Conservation (phyloP, 2,329 filamentous ascomycete genomes). For the Cladosporium velox region DNA sequence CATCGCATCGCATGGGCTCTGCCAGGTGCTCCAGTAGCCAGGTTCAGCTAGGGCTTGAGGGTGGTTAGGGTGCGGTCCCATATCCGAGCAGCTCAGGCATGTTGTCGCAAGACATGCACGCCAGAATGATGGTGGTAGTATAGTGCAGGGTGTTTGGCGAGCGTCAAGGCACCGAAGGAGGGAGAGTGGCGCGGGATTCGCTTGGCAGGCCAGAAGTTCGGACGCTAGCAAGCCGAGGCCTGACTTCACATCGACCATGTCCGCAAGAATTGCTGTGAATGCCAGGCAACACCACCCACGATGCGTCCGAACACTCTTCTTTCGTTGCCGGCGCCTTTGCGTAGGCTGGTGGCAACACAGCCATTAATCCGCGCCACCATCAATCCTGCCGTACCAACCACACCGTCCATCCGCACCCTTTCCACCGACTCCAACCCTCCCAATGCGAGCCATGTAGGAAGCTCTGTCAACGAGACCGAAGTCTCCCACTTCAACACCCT, state of each 20-base stretch:
- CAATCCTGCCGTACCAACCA: neutral
- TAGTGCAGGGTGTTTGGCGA: neutral
- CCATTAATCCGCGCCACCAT: neutral
- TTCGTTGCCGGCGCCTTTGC: slow-evolving; percentile 6
- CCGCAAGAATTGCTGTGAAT: neutral
- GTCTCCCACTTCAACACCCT: slow-evolving; percentile 93
- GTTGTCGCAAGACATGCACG: too few species aligned
- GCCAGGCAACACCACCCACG: neutral
- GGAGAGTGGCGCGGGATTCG: too few species aligned
- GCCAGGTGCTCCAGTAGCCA: neutral
- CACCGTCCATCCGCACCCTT: slow-evolving; percentile 2
- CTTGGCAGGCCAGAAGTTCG: neutral
- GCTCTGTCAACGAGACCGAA: slow-evolving; percentile 84
- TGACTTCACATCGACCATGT: neutral
- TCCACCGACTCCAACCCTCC: slow-evolving; percentile 16
- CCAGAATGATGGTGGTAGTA: neutral
- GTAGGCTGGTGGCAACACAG: slow-evolving; percentile 1
- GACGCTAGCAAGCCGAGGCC: neutral
- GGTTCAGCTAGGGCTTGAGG: neutral
- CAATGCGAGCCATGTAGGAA: slow-evolving; percentile 19
- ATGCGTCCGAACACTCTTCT: slow-evolving; percentile 7
- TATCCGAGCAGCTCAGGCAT: neutral
- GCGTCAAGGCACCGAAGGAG: neutral
- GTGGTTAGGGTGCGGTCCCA: neutral
- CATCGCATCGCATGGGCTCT: neutral